phyloP scores from a whole-genome alignment of 192 early-diverging fungal genomes.

The Pilaira anomala region DNA sequence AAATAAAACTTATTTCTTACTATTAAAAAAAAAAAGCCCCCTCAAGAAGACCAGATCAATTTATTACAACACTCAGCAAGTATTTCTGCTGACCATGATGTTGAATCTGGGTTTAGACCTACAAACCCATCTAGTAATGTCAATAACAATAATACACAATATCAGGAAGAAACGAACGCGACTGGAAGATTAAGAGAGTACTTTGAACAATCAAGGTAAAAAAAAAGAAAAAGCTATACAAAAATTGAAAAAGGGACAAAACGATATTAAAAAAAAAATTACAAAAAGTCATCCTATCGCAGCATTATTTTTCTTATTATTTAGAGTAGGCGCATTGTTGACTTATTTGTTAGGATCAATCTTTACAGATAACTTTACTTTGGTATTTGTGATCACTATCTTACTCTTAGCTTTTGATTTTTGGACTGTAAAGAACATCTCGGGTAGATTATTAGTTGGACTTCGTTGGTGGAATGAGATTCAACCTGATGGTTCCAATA shows the following conservation, averaged over 20 bases:
- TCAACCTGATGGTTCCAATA: slow-evolving; percentile 89
- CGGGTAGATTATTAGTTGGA: slow-evolving; percentile 93
- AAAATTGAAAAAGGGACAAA: background rate
- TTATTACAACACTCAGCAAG: slow-evolving; percentile 2
- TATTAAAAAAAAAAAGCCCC: background rate
- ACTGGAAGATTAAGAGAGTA: slow-evolving; percentile 24
- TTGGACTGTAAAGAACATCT: slow-evolving; percentile 99
- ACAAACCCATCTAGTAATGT: background rate
- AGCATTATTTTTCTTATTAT: slow-evolving; percentile 86
- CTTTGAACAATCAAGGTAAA: slow-evolving; percentile 39
- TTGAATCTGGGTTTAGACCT: slow-evolving; percentile 3
- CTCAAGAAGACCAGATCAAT: slow-evolving; percentile 8
- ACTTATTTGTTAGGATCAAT: slow-evolving; percentile 85
- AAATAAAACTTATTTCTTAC: too few species aligned
- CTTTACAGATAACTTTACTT: slow-evolving; percentile 81
- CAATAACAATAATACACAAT: background rate
- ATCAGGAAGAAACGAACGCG: slow-evolving; percentile 11
- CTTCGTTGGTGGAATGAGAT: slow-evolving; percentile 99
- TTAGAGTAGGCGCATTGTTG: slow-evolving; percentile 77
- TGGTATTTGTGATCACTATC: slow-evolving; percentile 89
- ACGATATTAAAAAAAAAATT: background rate
- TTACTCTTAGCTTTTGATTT: slow-evolving; percentile 95
- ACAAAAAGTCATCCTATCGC: slow-evolving; percentile 84
- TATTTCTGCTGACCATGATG: slow-evolving; percentile 4
- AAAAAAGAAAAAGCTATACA: too few species aligned